These are phyloP conservation scores for Melanogaster broomeanus DNA, from an alignment of 768 basidiomycete genomes.

Conservation along the genomic window DNA sequence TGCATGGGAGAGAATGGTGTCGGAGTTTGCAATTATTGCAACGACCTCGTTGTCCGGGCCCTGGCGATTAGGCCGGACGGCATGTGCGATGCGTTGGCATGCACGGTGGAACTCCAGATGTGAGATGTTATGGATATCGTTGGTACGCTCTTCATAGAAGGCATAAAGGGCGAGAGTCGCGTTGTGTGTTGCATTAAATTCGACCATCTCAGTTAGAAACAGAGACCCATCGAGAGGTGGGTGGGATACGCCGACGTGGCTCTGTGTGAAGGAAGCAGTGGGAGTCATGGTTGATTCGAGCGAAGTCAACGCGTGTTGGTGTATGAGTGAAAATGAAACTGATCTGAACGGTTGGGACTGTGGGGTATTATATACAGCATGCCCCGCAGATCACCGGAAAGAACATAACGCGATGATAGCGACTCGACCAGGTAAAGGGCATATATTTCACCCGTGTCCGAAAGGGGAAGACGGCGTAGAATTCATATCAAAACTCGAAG, in stretches of 20 bases:
- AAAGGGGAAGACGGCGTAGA: too few relatives aligned
- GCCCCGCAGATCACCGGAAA: neutral
- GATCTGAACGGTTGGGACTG: neutral
- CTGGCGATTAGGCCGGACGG: slow-evolving; percentile 35
- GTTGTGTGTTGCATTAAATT: slow-evolving; percentile 36
- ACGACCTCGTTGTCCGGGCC: slow-evolving; percentile 36
- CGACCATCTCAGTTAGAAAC: slow-evolving; percentile 27
- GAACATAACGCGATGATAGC: neutral
- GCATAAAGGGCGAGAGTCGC: slow-evolving; percentile 31
- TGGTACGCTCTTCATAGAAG: slow-evolving; percentile 25
- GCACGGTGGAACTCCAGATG: slow-evolving; percentile 48
- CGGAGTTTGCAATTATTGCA: slow-evolving; percentile 39
- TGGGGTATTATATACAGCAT: neutral
- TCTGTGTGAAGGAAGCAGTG: neutral
- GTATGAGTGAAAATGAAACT: neutral
- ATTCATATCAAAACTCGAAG: too few relatives aligned
- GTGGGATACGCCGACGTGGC: neutral
- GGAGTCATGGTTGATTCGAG: neutral
- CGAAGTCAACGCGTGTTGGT: neutral
- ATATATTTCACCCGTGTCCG: slow-evolving; percentile 16
- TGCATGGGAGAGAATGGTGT: slow-evolving; percentile 45
- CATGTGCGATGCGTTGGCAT: slow-evolving; percentile 43
- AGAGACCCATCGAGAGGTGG: slow-evolving; percentile 37
- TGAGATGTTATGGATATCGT: slow-evolving; percentile 30
- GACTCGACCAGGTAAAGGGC: neutral